A percentile compares a stretch with the other conserved stretches of the same genome.
These are phyloP conservation scores for Ambispora gerdemannii DNA, from an alignment of 192 early-diverging fungal genomes.

Conservation along the genomic window DNA sequence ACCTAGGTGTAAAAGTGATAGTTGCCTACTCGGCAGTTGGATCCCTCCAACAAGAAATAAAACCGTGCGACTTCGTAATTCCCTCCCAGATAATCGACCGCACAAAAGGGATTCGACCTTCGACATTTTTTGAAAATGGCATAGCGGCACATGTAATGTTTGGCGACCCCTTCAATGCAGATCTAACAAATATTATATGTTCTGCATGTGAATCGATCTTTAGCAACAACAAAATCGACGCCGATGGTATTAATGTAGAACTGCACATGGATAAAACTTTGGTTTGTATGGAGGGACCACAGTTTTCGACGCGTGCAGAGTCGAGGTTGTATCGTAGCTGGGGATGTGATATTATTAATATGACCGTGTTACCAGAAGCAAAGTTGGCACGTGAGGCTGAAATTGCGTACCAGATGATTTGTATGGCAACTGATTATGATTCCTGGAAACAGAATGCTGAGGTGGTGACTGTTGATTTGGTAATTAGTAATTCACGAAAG, in stretches of 20 bases:
- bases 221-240: slow-evolving; percentile 16
- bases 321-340: slow-evolving; percentile 93
- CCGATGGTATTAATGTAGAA: slow-evolving; percentile 44
- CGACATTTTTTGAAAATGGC: slow-evolving; percentile 92
- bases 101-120: slow-evolving; percentile 92
- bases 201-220: slow-evolving; percentile 42
- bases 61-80: slow-evolving; percentile 91
- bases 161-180: slow-evolving; percentile 87
- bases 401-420: slow-evolving; percentile 97
- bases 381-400: slow-evolving; percentile 98
- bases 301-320: slow-evolving; percentile 96
- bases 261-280: slow-evolving; percentile 83
- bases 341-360: slow-evolving; percentile 96
- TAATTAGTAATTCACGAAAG: slow-evolving; percentile 82
- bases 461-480: slow-evolving; percentile 79
- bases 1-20: slow-evolving; percentile 86
- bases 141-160: slow-evolving; percentile 89
- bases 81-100: slow-evolving; percentile 95
- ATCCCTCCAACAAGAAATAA: slow-evolving; percentile 89
- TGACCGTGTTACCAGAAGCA: slow-evolving; percentile 93
- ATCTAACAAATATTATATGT: slow-evolving; percentile 70
- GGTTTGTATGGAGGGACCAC: slow-evolving; percentile 98
- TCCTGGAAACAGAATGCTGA: slow-evolving; percentile 79
- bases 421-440: slow-evolving; percentile 99
- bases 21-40: slow-evolving; percentile 97